phyloP scores from a whole-genome alignment of 768 basidiomycete genomes.

The Auricularia cornea region DNA sequence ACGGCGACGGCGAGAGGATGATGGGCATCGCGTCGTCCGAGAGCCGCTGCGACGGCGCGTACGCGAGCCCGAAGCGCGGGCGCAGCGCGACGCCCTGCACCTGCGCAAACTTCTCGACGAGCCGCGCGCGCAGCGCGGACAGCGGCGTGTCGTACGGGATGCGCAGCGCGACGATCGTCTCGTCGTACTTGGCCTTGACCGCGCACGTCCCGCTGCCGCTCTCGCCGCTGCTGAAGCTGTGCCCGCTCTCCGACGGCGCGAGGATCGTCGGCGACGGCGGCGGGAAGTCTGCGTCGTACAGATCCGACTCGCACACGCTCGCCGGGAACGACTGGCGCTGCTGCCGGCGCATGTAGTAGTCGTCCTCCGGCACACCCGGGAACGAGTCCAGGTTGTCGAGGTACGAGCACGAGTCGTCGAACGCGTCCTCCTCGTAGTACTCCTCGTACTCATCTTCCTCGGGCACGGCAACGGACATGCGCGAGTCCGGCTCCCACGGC shows the following conservation, averaged over 20 bases:
- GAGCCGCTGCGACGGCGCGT: conserved; percentile 30
- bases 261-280: not conserved
- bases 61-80: conserved; percentile 47
- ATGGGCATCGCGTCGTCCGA: not conserved
- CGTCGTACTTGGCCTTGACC: conserved; percentile 59
- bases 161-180: conserved; percentile 56
- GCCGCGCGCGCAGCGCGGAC: conserved; percentile 43
- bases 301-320: conserved; percentile 2
- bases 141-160: conserved; percentile 39
- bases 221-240: not conserved
- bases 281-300: not conserved
- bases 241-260: not conserved
- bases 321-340: not conserved
- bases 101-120: conserved; percentile 60
- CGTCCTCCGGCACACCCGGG: not conserved
- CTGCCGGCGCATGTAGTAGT: not conserved
- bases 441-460: conserved; percentile 14
- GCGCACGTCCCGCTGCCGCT: conserved; percentile 23
- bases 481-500: not conserved
- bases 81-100: conserved; percentile 50
- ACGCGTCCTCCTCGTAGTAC: conserved; percentile 16
- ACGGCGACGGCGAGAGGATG: conserved; percentile 8
- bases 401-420: not conserved
- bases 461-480: conserved; percentile 9
- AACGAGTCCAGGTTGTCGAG: not conserved